These are phyloP conservation scores for Aspergillus campestris DNA, from an alignment of 495 filamentous ascomycete species.

Conservation along the genomic window DNA sequence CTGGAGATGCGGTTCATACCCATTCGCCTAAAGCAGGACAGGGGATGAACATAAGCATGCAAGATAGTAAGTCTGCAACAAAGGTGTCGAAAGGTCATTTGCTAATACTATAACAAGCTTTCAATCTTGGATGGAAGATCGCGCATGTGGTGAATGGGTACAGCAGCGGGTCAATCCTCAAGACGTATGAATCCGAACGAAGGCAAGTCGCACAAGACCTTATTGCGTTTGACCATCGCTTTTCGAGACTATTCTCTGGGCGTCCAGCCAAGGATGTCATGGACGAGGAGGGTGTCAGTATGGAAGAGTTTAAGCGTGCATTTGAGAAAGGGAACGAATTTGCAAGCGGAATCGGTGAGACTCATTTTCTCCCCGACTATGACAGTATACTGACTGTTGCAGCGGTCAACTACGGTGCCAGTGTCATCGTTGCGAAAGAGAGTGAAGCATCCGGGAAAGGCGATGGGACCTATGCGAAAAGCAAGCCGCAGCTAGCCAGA, in stretches of 20 bases:
- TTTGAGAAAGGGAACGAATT: constrained; percentile 32
- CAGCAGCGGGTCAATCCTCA: constrained; percentile 41
- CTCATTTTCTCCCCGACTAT: not conserved
- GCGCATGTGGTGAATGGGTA: constrained; percentile 49
- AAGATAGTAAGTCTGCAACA: constrained; percentile 31
- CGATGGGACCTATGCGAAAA: constrained; percentile 15
- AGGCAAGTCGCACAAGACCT: constrained; percentile 53
- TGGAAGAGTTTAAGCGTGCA: constrained; percentile 39
- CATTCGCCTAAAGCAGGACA: constrained; percentile 63
- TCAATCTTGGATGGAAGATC: constrained; percentile 72
- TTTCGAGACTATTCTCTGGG: constrained; percentile 33
- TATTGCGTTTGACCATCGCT: constrained; percentile 53
- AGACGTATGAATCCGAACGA: constrained; percentile 56
- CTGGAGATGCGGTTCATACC: constrained; percentile 53
- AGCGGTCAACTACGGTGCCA: constrained; percentile 30
- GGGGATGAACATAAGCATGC: constrained; percentile 67
- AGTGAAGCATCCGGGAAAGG: constrained; percentile 17
- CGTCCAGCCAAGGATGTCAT: constrained; percentile 24
- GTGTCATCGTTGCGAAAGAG: constrained; percentile 24
- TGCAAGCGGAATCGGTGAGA: constrained; percentile 29
- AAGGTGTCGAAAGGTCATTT: not conserved
- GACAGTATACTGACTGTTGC: not conserved
- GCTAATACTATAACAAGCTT: constrained; percentile 23
- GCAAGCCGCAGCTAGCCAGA: constrained; percentile 27
- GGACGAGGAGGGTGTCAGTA: constrained; percentile 36